Conservation (phyloP, 257 asterid species). For the Cynanchum wilfordii region DNA sequence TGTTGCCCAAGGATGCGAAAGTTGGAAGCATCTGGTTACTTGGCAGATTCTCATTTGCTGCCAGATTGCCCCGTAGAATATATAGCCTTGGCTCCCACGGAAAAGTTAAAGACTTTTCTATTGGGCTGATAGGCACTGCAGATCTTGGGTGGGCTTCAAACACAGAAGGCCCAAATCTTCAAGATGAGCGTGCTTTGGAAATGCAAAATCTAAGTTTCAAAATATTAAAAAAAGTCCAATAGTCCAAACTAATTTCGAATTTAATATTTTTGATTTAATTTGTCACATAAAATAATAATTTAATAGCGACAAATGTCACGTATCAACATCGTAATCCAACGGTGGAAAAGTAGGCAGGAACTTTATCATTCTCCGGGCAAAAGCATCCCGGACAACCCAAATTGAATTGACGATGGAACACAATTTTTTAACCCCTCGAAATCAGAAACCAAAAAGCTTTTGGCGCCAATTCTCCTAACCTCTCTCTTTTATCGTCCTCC, state of each 20-base stretch:
- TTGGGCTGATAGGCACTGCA: background rate
- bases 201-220: no score
- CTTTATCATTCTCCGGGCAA: no score
- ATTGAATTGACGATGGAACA: background rate
- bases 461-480: slow-evolving; percentile 22
- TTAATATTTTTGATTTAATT: no score
- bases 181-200: no score
- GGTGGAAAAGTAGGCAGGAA: no score
- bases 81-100: slow-evolving; percentile 1
- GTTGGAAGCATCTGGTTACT: background rate
- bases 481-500: background rate
- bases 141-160: background rate
- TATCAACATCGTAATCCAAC: no score
- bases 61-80: background rate
- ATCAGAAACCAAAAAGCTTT: slow-evolving; percentile 1
- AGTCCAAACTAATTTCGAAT: no score
- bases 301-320: no score
- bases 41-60: slow-evolving; percentile 9
- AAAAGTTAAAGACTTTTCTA: background rate
- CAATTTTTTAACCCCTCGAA: background rate
- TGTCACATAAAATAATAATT: no score
- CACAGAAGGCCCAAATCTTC: no score
- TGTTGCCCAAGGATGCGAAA: slow-evolving; percentile 14
- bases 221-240: no score
- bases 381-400: background rate